A percentile compares a stretch with the other conserved stretches of the same genome.
Evolutionary conservation across 768 basidiomycete genomes (phyloP).

Genomic region (Royoungia palumana): DNA sequence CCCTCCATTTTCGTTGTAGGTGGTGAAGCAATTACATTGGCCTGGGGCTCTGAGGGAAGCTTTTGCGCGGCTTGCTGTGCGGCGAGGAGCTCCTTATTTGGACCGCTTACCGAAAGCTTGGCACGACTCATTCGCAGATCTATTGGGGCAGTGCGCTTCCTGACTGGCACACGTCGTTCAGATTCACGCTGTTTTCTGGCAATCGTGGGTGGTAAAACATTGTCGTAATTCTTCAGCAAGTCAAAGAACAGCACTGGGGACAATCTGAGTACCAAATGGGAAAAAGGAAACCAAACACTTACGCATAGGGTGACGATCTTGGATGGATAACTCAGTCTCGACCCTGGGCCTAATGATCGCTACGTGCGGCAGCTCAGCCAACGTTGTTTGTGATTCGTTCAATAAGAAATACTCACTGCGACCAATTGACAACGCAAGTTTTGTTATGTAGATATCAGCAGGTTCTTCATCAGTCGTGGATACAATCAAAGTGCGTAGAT

Average conservation of each 20-base stretch:
- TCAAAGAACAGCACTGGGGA: slow-evolving; percentile 79
- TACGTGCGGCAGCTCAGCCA: slow-evolving; percentile 27
- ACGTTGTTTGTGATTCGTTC: neutral
- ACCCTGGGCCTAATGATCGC: slow-evolving; percentile 78
- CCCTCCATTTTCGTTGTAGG: slow-evolving; percentile 16
- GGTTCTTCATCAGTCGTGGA: slow-evolving; percentile 67
- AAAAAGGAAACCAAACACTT: slow-evolving; percentile 23
- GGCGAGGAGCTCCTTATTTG: slow-evolving; percentile 66
- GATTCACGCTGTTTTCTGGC: slow-evolving; percentile 84
- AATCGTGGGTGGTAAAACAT: slow-evolving; percentile 77
- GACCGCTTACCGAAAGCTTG: slow-evolving; percentile 66
- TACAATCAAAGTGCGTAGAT: slow-evolving; percentile 69
- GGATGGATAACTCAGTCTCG: slow-evolving; percentile 83
- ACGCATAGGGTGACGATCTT: slow-evolving; percentile 86
- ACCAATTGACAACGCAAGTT: slow-evolving; percentile 84
- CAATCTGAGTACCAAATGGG: neutral
- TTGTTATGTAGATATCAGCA: slow-evolving; percentile 78
- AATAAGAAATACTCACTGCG: slow-evolving; percentile 54
- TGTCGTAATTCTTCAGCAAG: slow-evolving; percentile 70
- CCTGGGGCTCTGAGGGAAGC: slow-evolving; percentile 32
- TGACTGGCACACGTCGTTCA: slow-evolving; percentile 75
- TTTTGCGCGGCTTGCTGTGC: slow-evolving; percentile 65
- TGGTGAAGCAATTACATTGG: slow-evolving; percentile 15
- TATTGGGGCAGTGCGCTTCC: slow-evolving; percentile 83
- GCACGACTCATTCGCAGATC: slow-evolving; percentile 87